Evolutionary conservation across 2,329 filamentous ascomycete genomes (phyloP).

Genomic region (Chaetomiaceae sp.): DNA sequence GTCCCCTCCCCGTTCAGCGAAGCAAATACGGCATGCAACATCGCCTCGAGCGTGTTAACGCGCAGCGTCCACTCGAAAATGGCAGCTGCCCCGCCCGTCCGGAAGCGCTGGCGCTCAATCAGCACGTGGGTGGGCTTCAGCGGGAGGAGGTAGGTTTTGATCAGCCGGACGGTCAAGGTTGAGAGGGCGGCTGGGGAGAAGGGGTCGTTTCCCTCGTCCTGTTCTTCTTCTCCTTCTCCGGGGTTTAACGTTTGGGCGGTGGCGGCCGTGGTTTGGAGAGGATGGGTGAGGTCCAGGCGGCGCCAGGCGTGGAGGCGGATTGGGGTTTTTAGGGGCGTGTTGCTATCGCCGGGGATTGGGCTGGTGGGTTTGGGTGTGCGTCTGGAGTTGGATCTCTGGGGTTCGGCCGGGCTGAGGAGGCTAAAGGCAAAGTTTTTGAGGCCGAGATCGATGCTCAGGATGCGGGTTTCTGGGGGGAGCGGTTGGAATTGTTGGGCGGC

Average conservation of each 20-base stretch:
- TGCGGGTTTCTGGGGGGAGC: constrained; percentile 37
- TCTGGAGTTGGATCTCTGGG: too few species aligned
- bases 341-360: too few species aligned
- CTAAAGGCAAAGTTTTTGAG: constrained; percentile 77
- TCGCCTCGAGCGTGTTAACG: constrained; percentile 77
- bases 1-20: constrained; percentile 40
- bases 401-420: constrained; percentile 40
- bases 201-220: neutral
- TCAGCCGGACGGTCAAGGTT: constrained; percentile 31
- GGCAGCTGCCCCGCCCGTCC: constrained; percentile 58
- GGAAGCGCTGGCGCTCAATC: constrained; percentile 60
- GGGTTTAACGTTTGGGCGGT: too few species aligned
- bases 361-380: neutral
- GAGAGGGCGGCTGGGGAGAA: constrained; percentile 37
- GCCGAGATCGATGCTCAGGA: constrained; percentile 81
- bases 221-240: neutral
- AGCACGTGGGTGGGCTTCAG: constrained; percentile 64
- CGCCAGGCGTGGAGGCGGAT: constrained; percentile 26
- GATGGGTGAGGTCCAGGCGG: constrained; percentile 23
- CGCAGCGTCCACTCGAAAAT: constrained; percentile 79
- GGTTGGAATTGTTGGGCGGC: constrained; percentile 29
- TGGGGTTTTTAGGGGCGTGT: neutral
- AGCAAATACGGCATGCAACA: constrained; percentile 68
- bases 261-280: constrained; percentile 13
- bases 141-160: constrained; percentile 37